Base-by-base conservation (phyloP, 2,329 filamentous ascomycete genomes). In the Aureobasidium sp. region DNA sequence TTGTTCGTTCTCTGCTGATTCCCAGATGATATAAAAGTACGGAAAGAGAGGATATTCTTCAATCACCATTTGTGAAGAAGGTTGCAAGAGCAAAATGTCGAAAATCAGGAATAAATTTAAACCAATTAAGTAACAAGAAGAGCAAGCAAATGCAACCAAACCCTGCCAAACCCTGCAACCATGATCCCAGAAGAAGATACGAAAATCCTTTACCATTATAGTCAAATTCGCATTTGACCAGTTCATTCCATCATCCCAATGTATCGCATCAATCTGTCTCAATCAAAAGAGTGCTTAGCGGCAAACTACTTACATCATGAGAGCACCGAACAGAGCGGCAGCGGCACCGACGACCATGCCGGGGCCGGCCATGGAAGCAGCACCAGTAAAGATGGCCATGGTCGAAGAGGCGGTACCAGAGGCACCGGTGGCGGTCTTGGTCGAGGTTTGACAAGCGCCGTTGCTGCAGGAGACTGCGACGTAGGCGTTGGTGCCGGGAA, bases 321-420 rank as follows among this genome's bases (percentile, higher is more conserved):
- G 6, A 47, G 44, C 44, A 17, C 44, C 44, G 10, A 47, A 47
- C 13, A 47, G 44, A 47, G 44, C 44, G 27, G 24, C 44, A 27
- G 26, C 44, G 26, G 24, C 44, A 29, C 47, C 47, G 34, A 50
- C 17, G 20, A 50, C 8, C 47, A 34, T 50, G 26, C 47, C 47
- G n/a, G 47, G 47, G 5, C 15, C 34, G 3, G 29, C 27, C n/a
- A 34, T 20, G 4, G 47, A 34, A 24, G 62, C 62, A 52, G 56
- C 62, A 41, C 62, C 62, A 39, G 62, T 63, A 48, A 37, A 63
- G 55, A 47, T 39, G 34, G 36, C 56, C 10, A 61, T 27, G 47
- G 9, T 47, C 13, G 44, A 13, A 3, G n/a, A 24, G 48, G 20
- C 39, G 48, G 48, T 52, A 7, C 48, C 48, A 7, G 32, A 15